Base-by-base conservation (phyloP, 495 filamentous ascomycete species). In the Aspergillus baeticus region DNA sequence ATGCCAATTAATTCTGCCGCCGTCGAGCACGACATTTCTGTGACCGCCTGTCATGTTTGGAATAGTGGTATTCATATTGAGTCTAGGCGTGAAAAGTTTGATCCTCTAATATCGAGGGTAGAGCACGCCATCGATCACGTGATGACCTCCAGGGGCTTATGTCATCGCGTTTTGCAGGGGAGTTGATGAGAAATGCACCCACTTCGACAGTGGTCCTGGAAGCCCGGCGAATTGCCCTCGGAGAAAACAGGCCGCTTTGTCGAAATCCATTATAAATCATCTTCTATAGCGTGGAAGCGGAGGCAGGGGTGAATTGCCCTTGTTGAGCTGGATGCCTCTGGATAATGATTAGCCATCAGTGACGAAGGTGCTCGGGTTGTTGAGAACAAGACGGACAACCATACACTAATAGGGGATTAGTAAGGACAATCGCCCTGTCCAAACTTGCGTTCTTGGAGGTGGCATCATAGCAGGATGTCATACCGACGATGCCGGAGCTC, bases 61-160 rank as follows among this genome's bases (percentile, higher is more conserved):
- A 4, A 4, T 29, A 29, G 26, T 29, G 26, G 26, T 8, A 29
- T 29, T 29, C 26, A 29, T 59, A 62, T 34, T 41, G 59, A 63
- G 44, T 21, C 15, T 21, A 6, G 14, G 46, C 47, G 57, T 59
- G 59, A 67, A 63, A 66, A 66, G 60, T 60, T 63, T 36, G 51
- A 63, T 68, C 59, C 33, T 36, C 54, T 63, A 58, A 68, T 54
- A 53, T 60, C 37, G 43, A 22, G 23, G 38, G 45, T 51, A 64
- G 68, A 76, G 68, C 74, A 76, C 71, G 71, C 74, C 69, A 76
- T 76, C 26, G 26, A 29, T 29, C 26, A 29, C 26, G 26, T 29
- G 26, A 29, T 29, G 26, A 29, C n/a, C n/a, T 29, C 8, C 26
- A 29, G 26, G 1, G 15, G 60, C 46, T 54, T 57, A 53, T 50